A percentile compares a stretch with the other conserved stretches of the same genome.
Conservation (phyloP, 805 yeast species). For the Candida michaelii region DNA sequence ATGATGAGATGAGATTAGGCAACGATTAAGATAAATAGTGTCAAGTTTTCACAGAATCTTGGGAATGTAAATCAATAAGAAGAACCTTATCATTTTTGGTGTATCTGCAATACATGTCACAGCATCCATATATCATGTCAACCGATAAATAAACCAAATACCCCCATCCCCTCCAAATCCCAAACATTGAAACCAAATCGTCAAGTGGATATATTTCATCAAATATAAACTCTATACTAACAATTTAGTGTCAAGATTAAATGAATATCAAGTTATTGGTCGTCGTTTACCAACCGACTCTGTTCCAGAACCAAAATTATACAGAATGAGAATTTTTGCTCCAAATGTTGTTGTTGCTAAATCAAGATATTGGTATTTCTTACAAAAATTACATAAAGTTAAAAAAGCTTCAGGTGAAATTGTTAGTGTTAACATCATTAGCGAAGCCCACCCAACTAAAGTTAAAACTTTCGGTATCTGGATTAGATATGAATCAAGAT, state of each 20-base stretch:
- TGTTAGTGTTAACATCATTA: constrained; percentile 86
- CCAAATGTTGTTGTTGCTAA: constrained; percentile 98
- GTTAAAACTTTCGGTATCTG: constrained; percentile 99
- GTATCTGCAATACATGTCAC: too few species aligned
- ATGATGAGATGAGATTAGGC: constrained; percentile 2
- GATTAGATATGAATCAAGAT: constrained; percentile 99
- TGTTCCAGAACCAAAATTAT: constrained; percentile 99
- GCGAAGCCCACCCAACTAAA: constrained; percentile 97
- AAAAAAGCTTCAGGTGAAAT: constrained; percentile 99
- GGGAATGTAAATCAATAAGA: too few species aligned
- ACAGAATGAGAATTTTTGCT: constrained; percentile 99
- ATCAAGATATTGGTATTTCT: constrained; percentile 99
- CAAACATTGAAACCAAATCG: not conserved
- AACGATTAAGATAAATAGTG: too few species aligned
- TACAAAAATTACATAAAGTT: constrained; percentile 98
- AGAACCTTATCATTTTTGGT: too few species aligned
- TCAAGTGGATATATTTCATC: not conserved
- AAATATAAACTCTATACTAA: constrained; percentile 21
- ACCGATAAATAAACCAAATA: too few species aligned
- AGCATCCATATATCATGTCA: too few species aligned
- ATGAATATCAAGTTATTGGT: constrained; percentile 99
- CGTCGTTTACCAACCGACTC: constrained; percentile 99
- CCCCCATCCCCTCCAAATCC: not conserved
- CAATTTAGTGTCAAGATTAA: constrained; percentile 81
- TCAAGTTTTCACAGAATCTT: too few species aligned